phyloP scores from a whole-genome alignment of 805 yeast genomes.

The Martiniozyma abietophila region DNA sequence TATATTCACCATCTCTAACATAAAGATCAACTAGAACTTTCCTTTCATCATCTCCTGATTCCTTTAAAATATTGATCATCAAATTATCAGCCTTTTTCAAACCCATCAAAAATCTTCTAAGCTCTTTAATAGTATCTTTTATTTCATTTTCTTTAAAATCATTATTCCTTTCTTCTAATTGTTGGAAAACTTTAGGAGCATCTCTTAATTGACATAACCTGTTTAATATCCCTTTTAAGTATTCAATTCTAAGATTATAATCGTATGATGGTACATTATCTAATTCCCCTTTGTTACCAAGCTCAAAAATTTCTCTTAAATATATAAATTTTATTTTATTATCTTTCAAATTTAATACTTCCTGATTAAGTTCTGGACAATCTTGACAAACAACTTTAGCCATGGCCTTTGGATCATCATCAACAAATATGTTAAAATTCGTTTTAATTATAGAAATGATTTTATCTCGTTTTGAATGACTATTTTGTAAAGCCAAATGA shows the following conservation, averaged over 20 bases:
- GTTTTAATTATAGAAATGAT: constrained; percentile 21
- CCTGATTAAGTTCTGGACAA: constrained; percentile 32
- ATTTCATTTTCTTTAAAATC: not conserved
- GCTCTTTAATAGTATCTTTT: not conserved
- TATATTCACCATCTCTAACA: constrained; percentile 17
- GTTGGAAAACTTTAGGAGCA: not conserved
- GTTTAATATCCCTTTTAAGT: constrained; percentile 4
- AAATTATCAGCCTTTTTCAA: constrained; percentile 11
- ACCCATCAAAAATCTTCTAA: constrained; percentile 14
- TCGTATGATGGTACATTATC: constrained; percentile 22
- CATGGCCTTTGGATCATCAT: constrained; percentile 28
- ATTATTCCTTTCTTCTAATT: not conserved
- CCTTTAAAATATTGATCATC: constrained; percentile 18
- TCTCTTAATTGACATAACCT: not conserved
- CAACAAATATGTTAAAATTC: constrained; percentile 24
- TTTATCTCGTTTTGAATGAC: constrained; percentile 13
- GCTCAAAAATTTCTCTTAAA: constrained; percentile 24
- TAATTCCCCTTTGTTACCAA: constrained; percentile 11
- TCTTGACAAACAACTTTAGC: constrained; percentile 29
- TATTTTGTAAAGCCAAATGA: constrained; percentile 17
- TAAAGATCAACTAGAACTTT: constrained; percentile 28
- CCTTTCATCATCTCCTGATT: constrained; percentile 18
- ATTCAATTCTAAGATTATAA: constrained; percentile 14
- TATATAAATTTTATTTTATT: constrained; percentile 25
- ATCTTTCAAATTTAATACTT: constrained; percentile 26